Percentiles rank a stretch among this genome's conserved stretches.
Evolutionary conservation across 148 eudicot genomes (phyloP).

Genomic region (Rhododendron mucronatum): DNA sequence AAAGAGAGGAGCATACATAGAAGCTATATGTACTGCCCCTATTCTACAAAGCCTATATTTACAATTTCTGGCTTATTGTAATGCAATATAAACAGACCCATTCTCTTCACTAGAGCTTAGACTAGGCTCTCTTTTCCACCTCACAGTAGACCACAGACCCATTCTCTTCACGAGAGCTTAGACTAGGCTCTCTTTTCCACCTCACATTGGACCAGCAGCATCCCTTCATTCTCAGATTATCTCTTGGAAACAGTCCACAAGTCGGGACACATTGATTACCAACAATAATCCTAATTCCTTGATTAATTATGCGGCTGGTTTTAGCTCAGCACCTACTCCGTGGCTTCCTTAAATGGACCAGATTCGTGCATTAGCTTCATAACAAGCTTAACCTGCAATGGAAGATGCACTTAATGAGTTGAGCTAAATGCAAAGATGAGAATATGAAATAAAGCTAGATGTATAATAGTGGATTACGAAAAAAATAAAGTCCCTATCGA

Average conservation of each 20-base stretch:
- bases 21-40: neutral
- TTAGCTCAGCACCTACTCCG: slow-evolving; percentile 5
- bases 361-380: slow-evolving; percentile 59
- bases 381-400: slow-evolving; percentile 51
- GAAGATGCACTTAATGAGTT: neutral
- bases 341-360: slow-evolving; percentile 67
- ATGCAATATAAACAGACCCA: neutral
- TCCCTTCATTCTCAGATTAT: neutral
- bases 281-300: neutral
- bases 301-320: neutral
- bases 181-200: neutral
- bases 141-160: too few relatives aligned
- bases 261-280: neutral
- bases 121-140: too few relatives aligned
- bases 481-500: neutral
- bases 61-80: neutral
- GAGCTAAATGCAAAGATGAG: neutral
- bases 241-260: neutral
- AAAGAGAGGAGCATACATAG: neutral
- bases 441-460: neutral
- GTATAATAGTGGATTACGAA: neutral
- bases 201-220: neutral
- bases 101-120: neutral
- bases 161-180: neutral
- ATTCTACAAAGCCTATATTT: neutral